These are phyloP conservation scores for Mycena polygramma DNA, from an alignment of 768 basidiomycete genomes.

Conservation along the genomic window DNA sequence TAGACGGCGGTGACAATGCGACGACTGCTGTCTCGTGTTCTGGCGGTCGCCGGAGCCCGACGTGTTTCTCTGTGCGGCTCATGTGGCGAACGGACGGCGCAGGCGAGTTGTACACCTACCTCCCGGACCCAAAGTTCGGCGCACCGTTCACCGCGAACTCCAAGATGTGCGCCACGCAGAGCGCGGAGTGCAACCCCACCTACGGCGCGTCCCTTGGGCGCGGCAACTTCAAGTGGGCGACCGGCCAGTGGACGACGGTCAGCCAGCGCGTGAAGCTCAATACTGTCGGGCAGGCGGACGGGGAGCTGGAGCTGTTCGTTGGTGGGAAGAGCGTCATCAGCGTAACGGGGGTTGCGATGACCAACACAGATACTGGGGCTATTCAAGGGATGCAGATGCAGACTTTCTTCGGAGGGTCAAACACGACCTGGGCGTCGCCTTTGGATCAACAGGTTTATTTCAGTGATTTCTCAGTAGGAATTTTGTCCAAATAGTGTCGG, in stretches of 20 bases:
- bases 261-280: conserved; percentile 71
- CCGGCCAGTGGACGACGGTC: conserved; percentile 66
- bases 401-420: conserved; percentile 66
- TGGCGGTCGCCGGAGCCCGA: conserved; percentile 68
- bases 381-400: conserved; percentile 64
- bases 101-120: conserved; percentile 81
- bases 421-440: conserved; percentile 56
- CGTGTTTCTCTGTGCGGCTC: conserved; percentile 74
- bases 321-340: conserved; percentile 53
- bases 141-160: conserved; percentile 58
- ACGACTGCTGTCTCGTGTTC: conserved; percentile 66
- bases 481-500: conserved; percentile 33
- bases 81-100: conserved; percentile 75
- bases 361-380: conserved; percentile 48
- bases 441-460: conserved; percentile 61
- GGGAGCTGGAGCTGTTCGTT: conserved; percentile 65
- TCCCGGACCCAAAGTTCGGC: conserved; percentile 57
- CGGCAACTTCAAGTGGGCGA: conserved; percentile 61
- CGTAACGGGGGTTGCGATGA: conserved; percentile 55
- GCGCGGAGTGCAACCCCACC: conserved; percentile 55
- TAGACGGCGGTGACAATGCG: conserved; percentile 69
- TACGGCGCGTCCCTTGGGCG: conserved; percentile 65
- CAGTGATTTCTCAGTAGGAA: conserved; percentile 62
- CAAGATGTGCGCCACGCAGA: conserved; percentile 54
- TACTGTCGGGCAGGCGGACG: conserved; percentile 64